These are phyloP conservation scores for Suillus alpinus DNA, from an alignment of 768 basidiomycete species.

Conservation along the genomic window DNA sequence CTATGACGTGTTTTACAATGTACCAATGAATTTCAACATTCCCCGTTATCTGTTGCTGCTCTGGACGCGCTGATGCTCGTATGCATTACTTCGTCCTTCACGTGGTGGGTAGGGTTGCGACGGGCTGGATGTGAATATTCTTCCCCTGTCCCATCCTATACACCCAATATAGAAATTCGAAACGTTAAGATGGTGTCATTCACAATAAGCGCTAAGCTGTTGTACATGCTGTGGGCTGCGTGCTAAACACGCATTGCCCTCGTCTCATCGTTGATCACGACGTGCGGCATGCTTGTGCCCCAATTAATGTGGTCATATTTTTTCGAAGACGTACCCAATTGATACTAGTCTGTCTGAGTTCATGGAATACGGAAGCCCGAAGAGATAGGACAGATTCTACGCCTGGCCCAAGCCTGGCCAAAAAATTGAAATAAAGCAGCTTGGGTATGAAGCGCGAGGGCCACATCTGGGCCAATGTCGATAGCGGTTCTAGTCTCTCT, in stretches of 20 bases:
- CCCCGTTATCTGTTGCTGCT: neutral
- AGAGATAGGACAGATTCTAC: conserved; percentile 83
- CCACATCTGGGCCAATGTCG: neutral
- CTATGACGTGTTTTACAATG: neutral
- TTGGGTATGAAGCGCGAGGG: neutral
- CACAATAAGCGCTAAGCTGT: too few species aligned
- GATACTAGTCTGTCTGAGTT: conserved; percentile 12
- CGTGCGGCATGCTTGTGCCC: neutral
- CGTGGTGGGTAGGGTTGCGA: neutral
- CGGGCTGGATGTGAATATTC: neutral
- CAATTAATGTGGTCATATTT: neutral
- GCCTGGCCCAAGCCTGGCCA: conserved; percentile 27
- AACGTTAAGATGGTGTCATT: neutral
- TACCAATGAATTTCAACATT: neutral
- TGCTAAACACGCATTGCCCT: neutral
- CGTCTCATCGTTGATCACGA: neutral
- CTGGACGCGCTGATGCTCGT: too few species aligned
- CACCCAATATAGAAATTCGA: neutral
- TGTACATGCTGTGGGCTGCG: neutral
- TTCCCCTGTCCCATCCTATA: neutral
- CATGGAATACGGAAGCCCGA: conserved; percentile 64
- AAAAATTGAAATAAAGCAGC: neutral
- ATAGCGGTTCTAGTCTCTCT: neutral
- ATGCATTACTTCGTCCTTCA: neutral
- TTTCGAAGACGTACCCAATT: conserved; percentile 11